Evolutionary conservation across 345 rosid genomes (phyloP).

Genomic region (Abelmoschus esculentus): DNA sequence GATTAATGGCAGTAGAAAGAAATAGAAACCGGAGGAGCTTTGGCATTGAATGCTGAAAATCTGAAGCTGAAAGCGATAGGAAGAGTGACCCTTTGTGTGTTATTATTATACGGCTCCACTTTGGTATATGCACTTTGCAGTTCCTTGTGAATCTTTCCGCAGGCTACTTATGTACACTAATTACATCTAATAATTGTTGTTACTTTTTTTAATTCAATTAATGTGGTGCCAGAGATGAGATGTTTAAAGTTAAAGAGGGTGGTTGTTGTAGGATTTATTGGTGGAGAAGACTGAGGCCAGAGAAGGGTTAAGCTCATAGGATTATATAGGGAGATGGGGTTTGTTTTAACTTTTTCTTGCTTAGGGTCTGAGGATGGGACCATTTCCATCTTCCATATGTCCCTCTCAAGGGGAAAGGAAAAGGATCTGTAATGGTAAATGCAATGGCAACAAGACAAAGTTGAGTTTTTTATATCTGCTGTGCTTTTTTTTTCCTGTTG

Average conservation of each 20-base stretch:
- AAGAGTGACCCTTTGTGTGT: neutral
- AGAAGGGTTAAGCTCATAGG: slow-evolving; percentile 8
- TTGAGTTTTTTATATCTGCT: slow-evolving; percentile 15
- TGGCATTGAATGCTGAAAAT: slow-evolving; percentile 6
- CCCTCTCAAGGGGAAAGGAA: slow-evolving; percentile 6
- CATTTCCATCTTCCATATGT: slow-evolving; percentile 12
- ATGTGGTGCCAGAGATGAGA: neutral
- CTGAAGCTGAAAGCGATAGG: slow-evolving; percentile 40
- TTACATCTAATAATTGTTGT: neutral
- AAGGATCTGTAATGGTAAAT: slow-evolving; percentile 23
- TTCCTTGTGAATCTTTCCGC: neutral
- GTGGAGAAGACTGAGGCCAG: neutral
- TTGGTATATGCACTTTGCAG: neutral
- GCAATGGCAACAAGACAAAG: slow-evolving; percentile 25
- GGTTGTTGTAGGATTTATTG: slow-evolving; percentile 28
- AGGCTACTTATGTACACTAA: neutral
- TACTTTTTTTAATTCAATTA: neutral
- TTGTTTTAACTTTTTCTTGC: neutral
- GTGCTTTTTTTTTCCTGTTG: slow-evolving; percentile 14
- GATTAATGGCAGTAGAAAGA: slow-evolving; percentile 12
- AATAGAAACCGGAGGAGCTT: slow-evolving; percentile 13
- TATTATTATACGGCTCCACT: neutral
- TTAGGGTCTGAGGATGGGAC: slow-evolving; percentile 15
- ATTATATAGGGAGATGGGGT: slow-evolving; percentile 20
- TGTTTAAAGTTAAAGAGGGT: neutral